phyloP scores from a whole-genome alignment of 2,329 filamentous ascomycete species.

The Colletotrichum falcatum region DNA sequence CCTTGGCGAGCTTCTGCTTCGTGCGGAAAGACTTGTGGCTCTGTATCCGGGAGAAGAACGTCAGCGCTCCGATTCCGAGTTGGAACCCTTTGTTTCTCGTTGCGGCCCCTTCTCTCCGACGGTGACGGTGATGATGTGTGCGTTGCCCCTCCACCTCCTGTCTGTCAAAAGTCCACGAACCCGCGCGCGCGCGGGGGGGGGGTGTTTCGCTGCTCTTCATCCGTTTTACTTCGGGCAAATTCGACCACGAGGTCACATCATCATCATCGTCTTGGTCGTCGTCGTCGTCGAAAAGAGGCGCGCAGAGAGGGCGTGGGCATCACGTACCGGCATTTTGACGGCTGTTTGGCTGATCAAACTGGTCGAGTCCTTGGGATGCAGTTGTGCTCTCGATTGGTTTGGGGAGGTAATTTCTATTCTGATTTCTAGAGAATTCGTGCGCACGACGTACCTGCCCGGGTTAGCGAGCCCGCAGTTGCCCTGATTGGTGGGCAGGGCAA shows the following conservation, averaged over 20 bases:
- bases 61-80: conserved; percentile 30
- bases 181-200: not conserved
- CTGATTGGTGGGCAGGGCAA: conserved; percentile 38
- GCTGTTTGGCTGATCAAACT: conserved; percentile 51
- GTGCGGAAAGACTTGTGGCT: conserved; percentile 99
- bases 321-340: conserved; percentile 57
- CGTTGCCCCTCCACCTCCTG: conserved; percentile 25
- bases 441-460: conserved; percentile 25
- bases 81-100: not conserved
- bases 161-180: not conserved
- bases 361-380: conserved; percentile 48
- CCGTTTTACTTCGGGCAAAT: conserved; percentile 1
- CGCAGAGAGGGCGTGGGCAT: conserved; percentile 12
- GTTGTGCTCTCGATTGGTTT: conserved; percentile 37
- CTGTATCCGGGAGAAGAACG: conserved; percentile 63
- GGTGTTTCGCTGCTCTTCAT: not conserved
- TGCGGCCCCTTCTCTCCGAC: not conserved
- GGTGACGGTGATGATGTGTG: conserved; percentile 23
- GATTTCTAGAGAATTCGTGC: conserved; percentile 36
- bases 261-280: conserved; percentile 27
- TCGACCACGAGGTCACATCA: conserved; percentile 9
- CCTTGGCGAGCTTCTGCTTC: conserved; percentile 99
- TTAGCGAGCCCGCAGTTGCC: conserved; percentile 40
- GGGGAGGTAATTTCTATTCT: conserved; percentile 7
- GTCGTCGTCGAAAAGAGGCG: conserved; percentile 21